Evolutionary conservation across 2,329 filamentous ascomycete species (phyloP), one percentile per base, ranked within the genome.

Genomic region (Cladophialophora psammophila): DNA sequence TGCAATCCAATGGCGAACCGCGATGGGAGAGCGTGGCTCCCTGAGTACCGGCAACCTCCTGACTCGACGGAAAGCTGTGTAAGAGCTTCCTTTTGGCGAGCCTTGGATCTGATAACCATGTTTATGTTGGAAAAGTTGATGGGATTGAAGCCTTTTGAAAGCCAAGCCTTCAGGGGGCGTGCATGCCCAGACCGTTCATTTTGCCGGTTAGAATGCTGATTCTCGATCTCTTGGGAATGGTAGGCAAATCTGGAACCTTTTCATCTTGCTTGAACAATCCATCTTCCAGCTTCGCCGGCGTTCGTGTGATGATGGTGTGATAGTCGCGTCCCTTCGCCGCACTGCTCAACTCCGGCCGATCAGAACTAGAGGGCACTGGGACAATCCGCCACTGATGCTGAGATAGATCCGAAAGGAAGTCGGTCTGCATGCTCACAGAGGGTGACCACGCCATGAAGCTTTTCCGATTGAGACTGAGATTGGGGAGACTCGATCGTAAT

Each of bases 11-110:
- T 99, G 95, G 95, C 86, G 92, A 70, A 91, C 91, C 42, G 87
- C 91, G 69, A 94, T 97, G 90, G 95, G 95, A 0, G 95, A 94
- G 79, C 87, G 88, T 73, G 95, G 95, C 0, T 94, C 89, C 73
- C 82, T 99, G 76, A 93, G 90, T 53, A 99, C 95, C 6, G 94
- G 94, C 9, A 94, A 91, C 84, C 81, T 96, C 60, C 75, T 82
- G 72, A 82, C 80, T 34, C 78, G 81, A 71, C 80, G 78, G 73
- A 68, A 68, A 66, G 67, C 38, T 40, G 32, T 59, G 5, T 66
- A 48, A 64, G 42, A 60, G 57, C 57, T 45, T 32, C 26, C 57
- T 54, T 13, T 34, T 52, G 53, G 50, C 38, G 60, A 34, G 34
- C 31, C 32, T 7, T 61, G 35, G 13, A n/a, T 42, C 40, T 42